phyloP scores from a whole-genome alignment of 495 filamentous ascomycete species.

The Clohesyomyces aquaticus region DNA sequence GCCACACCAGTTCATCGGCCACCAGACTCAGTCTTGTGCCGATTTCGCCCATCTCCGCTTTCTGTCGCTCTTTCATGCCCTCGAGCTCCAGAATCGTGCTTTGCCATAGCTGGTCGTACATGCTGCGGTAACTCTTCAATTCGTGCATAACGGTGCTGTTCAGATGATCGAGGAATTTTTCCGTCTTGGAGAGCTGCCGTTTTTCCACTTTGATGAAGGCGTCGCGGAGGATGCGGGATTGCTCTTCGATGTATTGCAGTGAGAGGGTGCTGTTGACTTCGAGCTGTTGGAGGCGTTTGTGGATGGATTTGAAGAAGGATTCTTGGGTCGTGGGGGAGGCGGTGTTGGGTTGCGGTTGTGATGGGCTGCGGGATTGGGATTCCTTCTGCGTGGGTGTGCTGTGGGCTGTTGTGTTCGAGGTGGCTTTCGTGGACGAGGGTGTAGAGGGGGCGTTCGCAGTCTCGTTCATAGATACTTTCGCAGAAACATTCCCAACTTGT shows the following conservation, averaged over 20 bases:
- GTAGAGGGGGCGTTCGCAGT: background rate
- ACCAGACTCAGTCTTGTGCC: conserved; percentile 79
- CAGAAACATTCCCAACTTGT: conserved; percentile 2
- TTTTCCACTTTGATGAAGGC: conserved; percentile 90
- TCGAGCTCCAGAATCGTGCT: conserved; percentile 90
- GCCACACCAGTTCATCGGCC: conserved; percentile 92
- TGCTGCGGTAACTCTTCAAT: conserved; percentile 73
- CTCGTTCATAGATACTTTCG: conserved; percentile 1
- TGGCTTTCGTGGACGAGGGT: conserved; percentile 9
- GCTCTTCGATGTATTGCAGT: conserved; percentile 94
- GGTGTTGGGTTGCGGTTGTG: conserved; percentile 58
- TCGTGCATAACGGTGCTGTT: conserved; percentile 88
- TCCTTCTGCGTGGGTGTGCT: conserved; percentile 8
- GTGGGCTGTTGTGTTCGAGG: conserved; percentile 13
- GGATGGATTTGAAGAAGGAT: conserved; percentile 95
- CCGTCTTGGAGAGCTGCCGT: conserved; percentile 81
- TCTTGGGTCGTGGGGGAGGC: conserved; percentile 87
- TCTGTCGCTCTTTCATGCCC: conserved; percentile 76
- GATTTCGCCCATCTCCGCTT: conserved; percentile 80
- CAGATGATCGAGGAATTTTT: conserved; percentile 76
- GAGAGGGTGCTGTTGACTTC: conserved; percentile 92
- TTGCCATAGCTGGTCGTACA: conserved; percentile 97
- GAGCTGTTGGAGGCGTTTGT: conserved; percentile 86
- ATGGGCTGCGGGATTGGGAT: conserved; percentile 42
- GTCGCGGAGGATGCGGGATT: conserved; percentile 87